Evolutionary conservation across 2,329 filamentous ascomycete species (phyloP), one percentile per base, ranked within the genome.

Genomic region (Cordyceps cateniannulata): DNA sequence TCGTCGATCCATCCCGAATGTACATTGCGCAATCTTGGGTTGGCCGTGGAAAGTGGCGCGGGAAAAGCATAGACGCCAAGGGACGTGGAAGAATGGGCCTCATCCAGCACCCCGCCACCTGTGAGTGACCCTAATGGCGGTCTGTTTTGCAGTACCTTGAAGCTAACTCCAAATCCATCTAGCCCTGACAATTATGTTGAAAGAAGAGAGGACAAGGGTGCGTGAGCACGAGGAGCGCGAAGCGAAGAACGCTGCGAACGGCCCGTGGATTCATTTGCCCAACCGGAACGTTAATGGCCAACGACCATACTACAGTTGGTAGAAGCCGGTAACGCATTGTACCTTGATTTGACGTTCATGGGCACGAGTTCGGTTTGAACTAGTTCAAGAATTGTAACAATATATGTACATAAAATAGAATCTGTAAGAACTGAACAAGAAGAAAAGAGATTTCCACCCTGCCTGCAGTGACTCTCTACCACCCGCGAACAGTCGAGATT

Each of bases 21-120:
- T 99, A 97, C 73, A 83, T 99, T 66, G 89, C 92, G 59, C 86
- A 98, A 76, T 91, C 93, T 5, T 99, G 93, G 93, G 91, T 96
- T 49, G 91, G 90, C 59, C 87, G 89, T 65, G 90, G 91, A 0
- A 79, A 81, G 1, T 88, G 80, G 73, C 82, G 83, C 62, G 75
- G 73, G 27, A 76, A 75, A 62, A 77, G 79, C 50, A 77, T 84
- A 6, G 88, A 93, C 66, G 88, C 87, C 73, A 86, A 93, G 64
- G 92, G 91, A 3, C 83, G 90, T 70, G 91, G 91, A 38, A 80
- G 83, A 61, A 83, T 88, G 65, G 84, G 89, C 68, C 73, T 85
- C 38, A 80, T 95, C 73, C 80, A 80, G 60, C 86, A 86, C 65
- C 91, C 91, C 1, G 84, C 85, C 66, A 91, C 93, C 32, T 86